These are phyloP conservation scores for Ogataea thermomethanolica DNA, from an alignment of 805 yeast species.

Conservation along the genomic window DNA sequence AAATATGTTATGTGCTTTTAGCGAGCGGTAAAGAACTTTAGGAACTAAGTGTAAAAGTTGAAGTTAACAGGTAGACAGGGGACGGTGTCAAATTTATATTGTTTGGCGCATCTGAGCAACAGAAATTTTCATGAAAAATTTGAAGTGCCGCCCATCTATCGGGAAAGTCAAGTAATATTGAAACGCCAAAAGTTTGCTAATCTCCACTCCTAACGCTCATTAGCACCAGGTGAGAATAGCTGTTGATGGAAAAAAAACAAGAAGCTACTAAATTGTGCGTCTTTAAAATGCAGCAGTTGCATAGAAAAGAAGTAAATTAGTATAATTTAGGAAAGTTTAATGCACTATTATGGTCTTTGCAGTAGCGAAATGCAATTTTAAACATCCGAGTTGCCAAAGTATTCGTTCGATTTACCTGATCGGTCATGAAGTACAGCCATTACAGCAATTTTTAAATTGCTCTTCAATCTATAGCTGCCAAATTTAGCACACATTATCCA, in stretches of 20 bases:
- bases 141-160: not conserved
- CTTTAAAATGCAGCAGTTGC: constrained; percentile 7
- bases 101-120: not conserved
- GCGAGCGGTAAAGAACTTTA: constrained; percentile 7
- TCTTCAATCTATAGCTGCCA: too few relatives aligned
- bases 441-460: not conserved
- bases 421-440: not conserved
- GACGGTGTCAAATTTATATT: constrained; percentile 6
- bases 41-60: constrained; percentile 1
- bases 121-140: not conserved
- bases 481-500: too few relatives aligned
- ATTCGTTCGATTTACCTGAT: not conserved
- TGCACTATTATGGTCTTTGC: constrained; percentile 3
- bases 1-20: constrained; percentile 1
- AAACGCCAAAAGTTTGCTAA: constrained; percentile 7
- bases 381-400: not conserved
- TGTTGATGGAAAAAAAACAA: too few relatives aligned
- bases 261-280: not conserved
- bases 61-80: constrained; percentile 4
- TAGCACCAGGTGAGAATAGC: not conserved
- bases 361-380: constrained; percentile 5
- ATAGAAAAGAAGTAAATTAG: not conserved
- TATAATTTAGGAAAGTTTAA: constrained; percentile 1
- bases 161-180: not conserved
- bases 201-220: not conserved